Evolutionary conservation across 768 basidiomycete species (phyloP).

Genomic region (Calocera cornea): DNA sequence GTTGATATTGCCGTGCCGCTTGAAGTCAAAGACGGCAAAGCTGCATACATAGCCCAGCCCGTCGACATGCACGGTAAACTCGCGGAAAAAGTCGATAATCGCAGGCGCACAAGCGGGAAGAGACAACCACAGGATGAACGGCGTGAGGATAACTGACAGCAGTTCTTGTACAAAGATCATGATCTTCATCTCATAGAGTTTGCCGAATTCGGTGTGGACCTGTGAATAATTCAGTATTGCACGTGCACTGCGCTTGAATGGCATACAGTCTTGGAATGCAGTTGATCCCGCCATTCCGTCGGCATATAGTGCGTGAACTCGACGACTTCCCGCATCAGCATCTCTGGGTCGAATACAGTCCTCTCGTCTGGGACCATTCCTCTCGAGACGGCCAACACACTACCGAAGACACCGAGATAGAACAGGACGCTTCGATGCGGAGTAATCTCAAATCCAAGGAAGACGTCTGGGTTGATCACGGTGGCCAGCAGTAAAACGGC

Average conservation of each 20-base stretch:
- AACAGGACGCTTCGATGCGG: constrained; percentile 86
- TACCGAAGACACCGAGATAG: constrained; percentile 79
- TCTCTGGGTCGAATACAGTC: constrained; percentile 82
- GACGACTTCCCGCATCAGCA: constrained; percentile 83
- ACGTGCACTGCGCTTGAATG: not conserved
- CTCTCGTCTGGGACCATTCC: constrained; percentile 96
- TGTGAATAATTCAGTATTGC: constrained; percentile 20
- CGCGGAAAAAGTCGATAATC: constrained; percentile 94
- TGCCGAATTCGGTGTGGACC: constrained; percentile 85
- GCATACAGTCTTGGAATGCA: constrained; percentile 76
- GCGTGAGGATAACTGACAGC: constrained; percentile 81
- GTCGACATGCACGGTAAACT: constrained; percentile 93
- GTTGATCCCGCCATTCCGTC: constrained; percentile 71
- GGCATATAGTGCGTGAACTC: constrained; percentile 95
- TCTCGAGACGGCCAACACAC: constrained; percentile 73
- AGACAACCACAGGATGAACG: constrained; percentile 86
- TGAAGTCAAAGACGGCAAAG: constrained; percentile 97
- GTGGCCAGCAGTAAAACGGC: constrained; percentile 89
- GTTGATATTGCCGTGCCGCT: constrained; percentile 84
- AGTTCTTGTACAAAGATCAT: constrained; percentile 78
- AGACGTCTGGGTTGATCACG: constrained; percentile 82
- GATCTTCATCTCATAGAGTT: constrained; percentile 87
- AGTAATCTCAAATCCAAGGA: constrained; percentile 89
- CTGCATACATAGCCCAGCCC: constrained; percentile 94
- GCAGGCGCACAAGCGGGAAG: constrained; percentile 79